These are phyloP conservation scores for Sclerotinia borealis DNA, from an alignment of 2,329 filamentous ascomycete species.

Conservation along the genomic window DNA sequence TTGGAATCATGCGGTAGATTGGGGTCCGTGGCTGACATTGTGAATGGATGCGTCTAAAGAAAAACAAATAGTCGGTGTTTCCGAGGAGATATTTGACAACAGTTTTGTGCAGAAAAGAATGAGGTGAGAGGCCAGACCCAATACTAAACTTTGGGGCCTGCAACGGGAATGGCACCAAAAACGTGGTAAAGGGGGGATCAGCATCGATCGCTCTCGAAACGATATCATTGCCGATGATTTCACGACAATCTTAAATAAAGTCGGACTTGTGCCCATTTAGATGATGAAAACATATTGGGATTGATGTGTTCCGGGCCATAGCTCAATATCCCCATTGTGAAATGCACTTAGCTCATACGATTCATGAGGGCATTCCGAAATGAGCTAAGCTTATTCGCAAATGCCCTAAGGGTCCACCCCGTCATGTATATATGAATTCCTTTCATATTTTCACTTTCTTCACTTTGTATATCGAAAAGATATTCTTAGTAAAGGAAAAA, in stretches of 20 bases:
- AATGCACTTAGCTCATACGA: no score
- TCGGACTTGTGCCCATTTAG: not conserved
- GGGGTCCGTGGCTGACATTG: not conserved
- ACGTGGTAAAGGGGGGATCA: not conserved
- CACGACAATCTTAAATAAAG: not conserved
- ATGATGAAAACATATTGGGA: not conserved
- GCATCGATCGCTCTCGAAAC: not conserved
- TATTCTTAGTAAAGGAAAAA: no score
- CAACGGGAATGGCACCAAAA: not conserved
- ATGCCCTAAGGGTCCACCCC: no score
- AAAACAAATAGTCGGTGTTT: not conserved
- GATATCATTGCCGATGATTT: not conserved
- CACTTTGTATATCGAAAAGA: no score
- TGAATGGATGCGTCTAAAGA: not conserved
- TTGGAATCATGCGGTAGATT: conserved; percentile 6
- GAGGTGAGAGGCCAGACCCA: not conserved
- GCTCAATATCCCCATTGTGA: no score
- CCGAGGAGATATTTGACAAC: not conserved
- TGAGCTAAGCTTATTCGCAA: no score
- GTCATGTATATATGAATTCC: no score
- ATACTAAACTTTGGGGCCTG: not conserved
- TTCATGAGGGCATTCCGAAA: no score
- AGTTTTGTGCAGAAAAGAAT: not conserved
- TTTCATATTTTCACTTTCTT: no score
- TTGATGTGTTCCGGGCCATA: no score